Evolutionary conservation across 768 basidiomycete species (phyloP), one percentile per base, ranked within the genome.

Genomic region (Rhizopogon vinicolor): DNA sequence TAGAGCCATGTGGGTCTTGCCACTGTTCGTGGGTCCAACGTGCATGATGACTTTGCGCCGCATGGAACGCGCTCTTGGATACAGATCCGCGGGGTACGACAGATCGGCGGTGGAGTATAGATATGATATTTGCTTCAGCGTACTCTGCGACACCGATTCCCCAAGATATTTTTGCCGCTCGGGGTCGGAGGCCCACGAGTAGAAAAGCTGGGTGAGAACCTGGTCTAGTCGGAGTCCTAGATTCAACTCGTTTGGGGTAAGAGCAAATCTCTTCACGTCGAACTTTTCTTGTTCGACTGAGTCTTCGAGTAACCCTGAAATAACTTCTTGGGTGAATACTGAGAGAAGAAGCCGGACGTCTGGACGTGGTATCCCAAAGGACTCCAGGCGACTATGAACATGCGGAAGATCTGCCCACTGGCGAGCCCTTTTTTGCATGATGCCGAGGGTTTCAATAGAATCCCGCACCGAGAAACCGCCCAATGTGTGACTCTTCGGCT

Each of bases 1-100:
- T 8, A 99, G 74, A 0, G 96, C 97, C 64, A 89, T 86, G 65
- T 98, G 86, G 0, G 96, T 99, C 74, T 99, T 99, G 31, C 96
- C 97, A 58, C 91, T 92, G 70, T 98, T 99, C 22, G 97, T 98
- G 0, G 97, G 97, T 0, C 96, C 97, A 41, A 99, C 93, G 63
- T 99, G 96, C 78, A 98, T 86, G 68, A 95, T 87, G 62, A 98
- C 75, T 61, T 86, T 91, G 18, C 95, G 81, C 16, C 76, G 78
- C 59, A 85, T 72, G 10, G 68, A 63, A 9, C 96, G 84, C 0
- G 93, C 84, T 8, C 51, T 16, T 0, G 73, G 64, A 62, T 67
- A 85, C 10, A 72, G 65, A 56, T 85, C 84, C 0, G 77, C 78
- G 0, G 80, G 80, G 54, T 72, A 75, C n/a, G 70, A 62, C 13